These are phyloP conservation scores for Xylaria sp. DNA, from an alignment of 2,329 filamentous ascomycete species.

Conservation along the genomic window DNA sequence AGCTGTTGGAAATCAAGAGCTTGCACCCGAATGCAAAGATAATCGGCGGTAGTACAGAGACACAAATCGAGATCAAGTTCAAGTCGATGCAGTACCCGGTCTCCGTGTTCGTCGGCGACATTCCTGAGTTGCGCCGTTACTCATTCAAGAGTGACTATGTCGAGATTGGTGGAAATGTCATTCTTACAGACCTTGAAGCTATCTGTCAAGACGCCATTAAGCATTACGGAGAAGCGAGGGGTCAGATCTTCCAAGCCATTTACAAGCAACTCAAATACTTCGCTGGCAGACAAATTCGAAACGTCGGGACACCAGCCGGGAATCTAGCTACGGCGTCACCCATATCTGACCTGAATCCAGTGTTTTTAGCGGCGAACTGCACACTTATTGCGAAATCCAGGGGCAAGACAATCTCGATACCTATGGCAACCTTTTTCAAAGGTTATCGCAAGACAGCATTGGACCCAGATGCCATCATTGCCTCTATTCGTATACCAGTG, in stretches of 20 bases:
- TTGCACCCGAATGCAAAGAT: constrained; percentile 88
- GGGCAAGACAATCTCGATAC: constrained; percentile 80
- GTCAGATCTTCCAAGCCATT: constrained; percentile 89
- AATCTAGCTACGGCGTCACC: constrained; percentile 95
- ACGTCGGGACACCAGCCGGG: constrained; percentile 95
- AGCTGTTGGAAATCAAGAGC: constrained; percentile 91
- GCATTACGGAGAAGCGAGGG: constrained; percentile 76
- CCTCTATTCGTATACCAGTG: constrained; percentile 85
- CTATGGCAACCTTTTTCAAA: constrained; percentile 91
- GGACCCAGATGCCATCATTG: constrained; percentile 83
- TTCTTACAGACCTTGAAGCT: constrained; percentile 88
- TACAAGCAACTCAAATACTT: constrained; percentile 95
- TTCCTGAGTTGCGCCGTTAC: constrained; percentile 87
- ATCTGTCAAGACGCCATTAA: constrained; percentile 83
- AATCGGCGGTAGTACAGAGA: constrained; percentile 95
- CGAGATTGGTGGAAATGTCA: constrained; percentile 94
- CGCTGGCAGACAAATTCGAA: constrained; percentile 93
- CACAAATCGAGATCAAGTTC: constrained; percentile 98
- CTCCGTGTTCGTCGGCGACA: constrained; percentile 93
- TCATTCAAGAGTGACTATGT: constrained; percentile 81
- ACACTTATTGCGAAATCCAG: constrained; percentile 83
- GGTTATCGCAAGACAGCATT: constrained; percentile 89
- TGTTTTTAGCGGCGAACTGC: constrained; percentile 88
- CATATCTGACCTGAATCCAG: constrained; percentile 95
- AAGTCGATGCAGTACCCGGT: constrained; percentile 91